phyloP scores from a whole-genome alignment of 371 early-diverging fungal species.

The Quaeritorhiza haematococci region DNA sequence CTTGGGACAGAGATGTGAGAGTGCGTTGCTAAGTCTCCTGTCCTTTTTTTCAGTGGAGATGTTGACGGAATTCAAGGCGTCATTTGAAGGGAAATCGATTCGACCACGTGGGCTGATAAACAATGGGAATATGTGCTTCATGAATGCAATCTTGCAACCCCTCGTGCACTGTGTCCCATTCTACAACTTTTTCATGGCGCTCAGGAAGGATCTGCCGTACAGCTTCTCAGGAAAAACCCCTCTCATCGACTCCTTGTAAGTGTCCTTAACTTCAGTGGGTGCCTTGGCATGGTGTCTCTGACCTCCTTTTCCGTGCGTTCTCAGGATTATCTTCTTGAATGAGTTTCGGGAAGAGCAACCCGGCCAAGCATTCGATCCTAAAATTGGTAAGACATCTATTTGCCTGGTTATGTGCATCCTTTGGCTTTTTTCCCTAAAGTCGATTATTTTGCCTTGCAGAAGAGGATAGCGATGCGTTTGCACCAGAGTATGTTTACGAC shows the following conservation, averaged over 20 bases:
- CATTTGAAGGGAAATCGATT: conserved; percentile 32
- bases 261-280: conserved; percentile 4
- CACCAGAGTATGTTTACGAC: conserved; percentile 89
- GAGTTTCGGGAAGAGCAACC: conserved; percentile 55
- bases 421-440: neutral
- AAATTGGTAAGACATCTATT: conserved; percentile 21
- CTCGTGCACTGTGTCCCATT: conserved; percentile 85
- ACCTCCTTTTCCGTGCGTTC: neutral
- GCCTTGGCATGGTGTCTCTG: neutral
- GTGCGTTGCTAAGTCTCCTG: too few relatives aligned
- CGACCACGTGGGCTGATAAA: conserved; percentile 91
- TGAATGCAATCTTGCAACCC: conserved; percentile 91
- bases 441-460: neutral
- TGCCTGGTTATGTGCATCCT: conserved; percentile 28
- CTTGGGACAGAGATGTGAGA: too few relatives aligned
- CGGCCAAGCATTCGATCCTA: conserved; percentile 22
- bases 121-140: conserved; percentile 94
- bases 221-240: conserved; percentile 71
- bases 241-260: conserved; percentile 76
- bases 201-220: conserved; percentile 11
- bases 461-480: conserved; percentile 60
- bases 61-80: conserved; percentile 1
- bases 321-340: conserved; percentile 68
- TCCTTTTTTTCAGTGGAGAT: neutral
- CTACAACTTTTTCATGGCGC: conserved; percentile 70